Conservation (phyloP, 768 basidiomycete genomes). For the Russula foetens region DNA sequence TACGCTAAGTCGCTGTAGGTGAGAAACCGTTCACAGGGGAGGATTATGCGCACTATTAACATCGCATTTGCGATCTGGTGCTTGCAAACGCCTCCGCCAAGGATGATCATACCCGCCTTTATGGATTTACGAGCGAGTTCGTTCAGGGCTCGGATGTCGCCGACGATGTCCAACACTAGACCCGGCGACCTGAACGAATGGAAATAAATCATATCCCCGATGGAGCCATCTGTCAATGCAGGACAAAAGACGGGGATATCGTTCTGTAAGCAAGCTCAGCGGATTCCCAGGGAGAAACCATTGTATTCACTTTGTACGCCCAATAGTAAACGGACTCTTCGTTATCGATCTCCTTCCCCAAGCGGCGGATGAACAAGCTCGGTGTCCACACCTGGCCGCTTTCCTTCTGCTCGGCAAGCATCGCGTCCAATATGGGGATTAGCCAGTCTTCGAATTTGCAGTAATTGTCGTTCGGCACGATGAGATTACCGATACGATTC, state of each 20-base stretch:
- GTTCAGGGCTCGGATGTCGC: conserved; percentile 87
- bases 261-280: conserved; percentile 52
- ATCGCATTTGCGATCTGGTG: conserved; percentile 99
- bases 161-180: conserved; percentile 86
- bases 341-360: conserved; percentile 97
- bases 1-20: conserved; percentile 50
- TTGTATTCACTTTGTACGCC: conserved; percentile 86
- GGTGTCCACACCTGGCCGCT: conserved; percentile 77
- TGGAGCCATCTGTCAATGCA: conserved; percentile 93
- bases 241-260: conserved; percentile 98
- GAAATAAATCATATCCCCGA: conserved; percentile 99
- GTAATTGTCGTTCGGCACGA: conserved; percentile 98
- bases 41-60: conserved; percentile 67
- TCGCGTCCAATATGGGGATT: conserved; percentile 82
- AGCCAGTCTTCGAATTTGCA: conserved; percentile 99
- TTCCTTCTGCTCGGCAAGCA: conserved; percentile 82
- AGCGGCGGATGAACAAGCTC: conserved; percentile 82
- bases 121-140: conserved; percentile 79
- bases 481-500: conserved; percentile 94
- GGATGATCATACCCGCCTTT: conserved; percentile 96
- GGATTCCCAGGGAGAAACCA: conserved; percentile 16
- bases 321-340: conserved; percentile 98
- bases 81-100: conserved; percentile 98
- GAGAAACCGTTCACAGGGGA: conserved; percentile 8
- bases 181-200: conserved; percentile 88